Evolutionary conservation across 257 asterid genomes (phyloP).

Genomic region (Fraxinus cuspidata): DNA sequence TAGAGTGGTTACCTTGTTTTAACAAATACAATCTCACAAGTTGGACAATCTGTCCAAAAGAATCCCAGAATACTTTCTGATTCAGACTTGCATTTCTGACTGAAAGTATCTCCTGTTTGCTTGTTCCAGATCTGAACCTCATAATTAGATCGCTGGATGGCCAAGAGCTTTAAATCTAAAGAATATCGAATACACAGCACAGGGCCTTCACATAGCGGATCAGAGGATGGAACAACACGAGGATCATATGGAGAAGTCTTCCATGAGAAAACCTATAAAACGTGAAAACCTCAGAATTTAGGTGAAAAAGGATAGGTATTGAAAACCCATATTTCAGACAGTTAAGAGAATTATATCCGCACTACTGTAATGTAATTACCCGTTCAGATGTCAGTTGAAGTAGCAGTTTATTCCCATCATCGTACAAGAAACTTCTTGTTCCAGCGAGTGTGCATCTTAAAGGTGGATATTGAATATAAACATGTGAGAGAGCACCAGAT

Average conservation of each 20-base stretch:
- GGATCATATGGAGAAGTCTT: conserved; percentile 77
- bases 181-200: conserved; percentile 82
- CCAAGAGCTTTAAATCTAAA: conserved; percentile 78
- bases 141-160: conserved; percentile 76
- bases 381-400: conserved; percentile 69
- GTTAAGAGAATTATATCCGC: conserved; percentile 5
- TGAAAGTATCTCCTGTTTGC: conserved; percentile 58
- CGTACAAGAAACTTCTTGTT: conserved; percentile 60
- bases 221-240: conserved; percentile 56
- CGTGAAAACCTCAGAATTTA: conserved; percentile 17
- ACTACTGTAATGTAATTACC: conserved; percentile 41
- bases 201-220: conserved; percentile 78
- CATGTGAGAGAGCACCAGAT: conserved; percentile 89
- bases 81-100: conserved; percentile 71
- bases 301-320: conserved; percentile 22
- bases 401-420: conserved; percentile 77
- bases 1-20: conserved; percentile 67
- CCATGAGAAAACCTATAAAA: conserved; percentile 79
- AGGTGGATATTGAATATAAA: conserved; percentile 76
- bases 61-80: conserved; percentile 87
- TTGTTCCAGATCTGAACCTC: conserved; percentile 84
- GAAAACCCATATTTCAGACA: conserved; percentile 6
- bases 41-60: conserved; percentile 91
- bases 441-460: conserved; percentile 69
- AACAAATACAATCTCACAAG: conserved; percentile 77